Evolutionary conservation across 83 land plant genomes (phyloP).

Genomic region (Diphasiastrum complanatum): DNA sequence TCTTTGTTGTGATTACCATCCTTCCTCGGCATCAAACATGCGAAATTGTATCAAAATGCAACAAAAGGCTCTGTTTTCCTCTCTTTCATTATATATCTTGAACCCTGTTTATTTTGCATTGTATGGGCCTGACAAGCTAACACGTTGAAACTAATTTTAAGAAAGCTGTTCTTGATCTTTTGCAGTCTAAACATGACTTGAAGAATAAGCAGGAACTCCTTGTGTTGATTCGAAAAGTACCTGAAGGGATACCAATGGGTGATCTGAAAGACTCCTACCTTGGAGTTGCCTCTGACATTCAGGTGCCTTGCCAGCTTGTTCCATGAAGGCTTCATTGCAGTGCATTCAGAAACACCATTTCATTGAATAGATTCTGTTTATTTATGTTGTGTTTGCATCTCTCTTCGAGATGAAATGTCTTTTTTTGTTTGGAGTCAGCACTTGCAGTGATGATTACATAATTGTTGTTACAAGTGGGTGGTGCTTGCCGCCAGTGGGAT

Average conservation of each 20-base stretch:
- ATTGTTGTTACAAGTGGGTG: slow-evolving; percentile 6
- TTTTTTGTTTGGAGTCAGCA: too few relatives aligned
- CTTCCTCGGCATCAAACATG: slow-evolving; percentile 4
- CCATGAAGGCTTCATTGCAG: background rate
- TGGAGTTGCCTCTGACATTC: slow-evolving; percentile 63
- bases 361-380: too few relatives aligned
- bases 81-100: background rate
- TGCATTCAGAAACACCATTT: background rate
- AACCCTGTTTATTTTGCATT: background rate
- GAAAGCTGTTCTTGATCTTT: background rate
- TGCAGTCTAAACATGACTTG: slow-evolving; percentile 63
- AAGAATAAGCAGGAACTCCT: slow-evolving; percentile 66
- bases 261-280: slow-evolving; percentile 93
- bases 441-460: background rate
- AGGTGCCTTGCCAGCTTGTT: slow-evolving; percentile 38
- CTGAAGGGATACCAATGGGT: slow-evolving; percentile 77
- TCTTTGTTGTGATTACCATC: slow-evolving; percentile 1
- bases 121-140: background rate
- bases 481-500: background rate
- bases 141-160: background rate
- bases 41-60: too few relatives aligned
- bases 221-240: slow-evolving; percentile 50
- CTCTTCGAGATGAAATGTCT: too few relatives aligned
- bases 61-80: background rate
- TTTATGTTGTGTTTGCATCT: too few relatives aligned